phyloP scores from a whole-genome alignment of 306 rosid genomes.

The Fragaria vesca region DNA sequence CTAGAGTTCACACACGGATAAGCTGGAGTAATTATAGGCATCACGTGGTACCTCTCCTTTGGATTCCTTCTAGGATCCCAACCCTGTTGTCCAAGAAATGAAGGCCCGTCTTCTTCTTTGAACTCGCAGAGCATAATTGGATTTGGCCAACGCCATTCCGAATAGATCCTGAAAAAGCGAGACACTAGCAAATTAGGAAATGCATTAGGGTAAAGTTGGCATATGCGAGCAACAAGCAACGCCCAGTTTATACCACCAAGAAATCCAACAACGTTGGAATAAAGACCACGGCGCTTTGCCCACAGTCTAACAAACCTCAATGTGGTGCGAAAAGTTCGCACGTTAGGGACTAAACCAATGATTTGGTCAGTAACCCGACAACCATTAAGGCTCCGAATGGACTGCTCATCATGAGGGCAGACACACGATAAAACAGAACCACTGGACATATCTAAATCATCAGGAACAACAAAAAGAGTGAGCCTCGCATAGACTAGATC shows the following conservation, averaged over 20 bases:
- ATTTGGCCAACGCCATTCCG: slow-evolving; percentile 98
- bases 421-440: slow-evolving; percentile 57
- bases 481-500: slow-evolving; percentile 88
- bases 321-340: slow-evolving; percentile 86
- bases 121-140: slow-evolving; percentile 86
- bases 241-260: slow-evolving; percentile 99
- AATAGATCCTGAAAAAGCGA: slow-evolving; percentile 88
- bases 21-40: too few relatives aligned
- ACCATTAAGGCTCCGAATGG: slow-evolving; percentile 93
- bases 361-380: slow-evolving; percentile 92
- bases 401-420: slow-evolving; percentile 73
- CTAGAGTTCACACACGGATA: too few relatives aligned
- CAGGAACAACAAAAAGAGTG: slow-evolving; percentile 84
- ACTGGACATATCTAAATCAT: slow-evolving; percentile 81
- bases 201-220: slow-evolving; percentile 94
- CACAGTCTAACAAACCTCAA: slow-evolving; percentile 52
- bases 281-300: slow-evolving; percentile 6
- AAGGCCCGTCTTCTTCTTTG: slow-evolving; percentile 58
- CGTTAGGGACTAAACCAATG: slow-evolving; percentile 81
- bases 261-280: slow-evolving; percentile 65
- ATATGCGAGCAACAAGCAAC: slow-evolving; percentile 93
- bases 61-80: too few relatives aligned
- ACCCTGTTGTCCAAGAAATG: slow-evolving; percentile 38
- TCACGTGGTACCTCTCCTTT: too few relatives aligned
- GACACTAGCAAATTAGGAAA: slow-evolving; percentile 88